phyloP scores from a whole-genome alignment of 2,329 filamentous ascomycete genomes.

The Aspergillus candidus region DNA sequence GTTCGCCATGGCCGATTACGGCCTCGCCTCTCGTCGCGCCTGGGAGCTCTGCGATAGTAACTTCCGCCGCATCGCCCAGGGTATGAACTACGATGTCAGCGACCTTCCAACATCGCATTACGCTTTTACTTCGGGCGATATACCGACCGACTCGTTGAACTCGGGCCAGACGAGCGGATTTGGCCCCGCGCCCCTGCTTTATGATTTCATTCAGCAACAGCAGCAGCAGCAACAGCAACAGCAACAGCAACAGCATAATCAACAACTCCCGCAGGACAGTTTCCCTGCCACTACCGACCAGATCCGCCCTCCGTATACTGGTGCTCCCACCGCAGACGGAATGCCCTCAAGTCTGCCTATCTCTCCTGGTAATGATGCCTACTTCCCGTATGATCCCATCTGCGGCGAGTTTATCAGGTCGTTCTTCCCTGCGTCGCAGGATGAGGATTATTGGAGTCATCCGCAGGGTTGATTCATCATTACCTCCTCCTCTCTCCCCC shows the following conservation, averaged over 20 bases:
- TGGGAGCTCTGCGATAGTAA: conserved; percentile 38
- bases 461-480: neutral
- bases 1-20: conserved; percentile 34
- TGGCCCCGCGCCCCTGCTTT: too few species aligned
- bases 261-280: neutral
- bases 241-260: neutral
- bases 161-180: too few species aligned
- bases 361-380: conserved; percentile 18
- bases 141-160: neutral
- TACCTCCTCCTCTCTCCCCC: neutral
- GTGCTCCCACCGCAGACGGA: neutral
- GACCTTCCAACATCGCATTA: conserved; percentile 27
- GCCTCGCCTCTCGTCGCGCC: conserved; percentile 35
- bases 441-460: conserved; percentile 23
- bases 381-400: conserved; percentile 37
- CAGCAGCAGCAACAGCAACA: neutral
- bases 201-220: neutral
- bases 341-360: conserved; percentile 8
- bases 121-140: conserved; percentile 5
- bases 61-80: conserved; percentile 29
- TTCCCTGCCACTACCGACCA: neutral
- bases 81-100: conserved; percentile 31
- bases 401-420: conserved; percentile 34
- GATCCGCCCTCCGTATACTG: neutral
- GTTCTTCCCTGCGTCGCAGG: conserved; percentile 29